A percentile compares a stretch with the other conserved stretches of the same genome.
Evolutionary conservation across 768 basidiomycete genomes (phyloP).

Genomic region (Dioszegia crocea): DNA sequence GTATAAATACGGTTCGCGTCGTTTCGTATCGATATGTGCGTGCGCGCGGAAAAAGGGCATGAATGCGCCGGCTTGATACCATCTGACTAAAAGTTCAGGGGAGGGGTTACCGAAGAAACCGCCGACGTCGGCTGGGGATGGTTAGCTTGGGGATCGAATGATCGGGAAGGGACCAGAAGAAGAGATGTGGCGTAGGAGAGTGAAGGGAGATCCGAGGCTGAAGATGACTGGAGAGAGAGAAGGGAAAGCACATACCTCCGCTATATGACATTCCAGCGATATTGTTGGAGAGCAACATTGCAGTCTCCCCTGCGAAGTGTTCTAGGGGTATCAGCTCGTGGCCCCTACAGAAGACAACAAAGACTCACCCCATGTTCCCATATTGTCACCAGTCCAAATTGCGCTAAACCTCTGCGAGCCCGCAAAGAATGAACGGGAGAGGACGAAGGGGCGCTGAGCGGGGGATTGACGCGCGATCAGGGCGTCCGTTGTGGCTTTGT

Average conservation of each 20-base stretch:
- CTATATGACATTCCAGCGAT: conserved; percentile 87
- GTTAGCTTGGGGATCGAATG: no score
- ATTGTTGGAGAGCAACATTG: conserved; percentile 84
- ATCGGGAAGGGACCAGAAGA: no score
- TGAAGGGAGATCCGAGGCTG: no score
- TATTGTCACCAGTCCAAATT: conserved; percentile 98
- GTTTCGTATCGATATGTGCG: conserved; percentile 95
- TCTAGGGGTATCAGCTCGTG: conserved; percentile 51
- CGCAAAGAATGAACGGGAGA: conserved; percentile 90
- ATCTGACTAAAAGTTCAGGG: conserved; percentile 88
- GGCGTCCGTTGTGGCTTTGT: conserved; percentile 77
- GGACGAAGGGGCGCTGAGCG: conserved; percentile 83
- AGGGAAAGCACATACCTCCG: conserved; percentile 62
- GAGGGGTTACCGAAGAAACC: conserved; percentile 98
- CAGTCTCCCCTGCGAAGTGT: conserved; percentile 86
- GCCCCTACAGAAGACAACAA: no score
- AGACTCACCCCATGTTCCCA: conserved; percentile 74
- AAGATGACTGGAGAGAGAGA: no score
- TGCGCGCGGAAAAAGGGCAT: conserved; percentile 98
- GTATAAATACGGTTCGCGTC: conserved; percentile 88
- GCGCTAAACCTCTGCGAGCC: conserved; percentile 94
- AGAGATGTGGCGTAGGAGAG: no score
- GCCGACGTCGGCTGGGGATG: conserved; percentile 78
- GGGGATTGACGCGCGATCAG: conserved; percentile 69
- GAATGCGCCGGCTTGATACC: conserved; percentile 95